Conservation (phyloP, 768 basidiomycete species). For the Calvatia gigantea region DNA sequence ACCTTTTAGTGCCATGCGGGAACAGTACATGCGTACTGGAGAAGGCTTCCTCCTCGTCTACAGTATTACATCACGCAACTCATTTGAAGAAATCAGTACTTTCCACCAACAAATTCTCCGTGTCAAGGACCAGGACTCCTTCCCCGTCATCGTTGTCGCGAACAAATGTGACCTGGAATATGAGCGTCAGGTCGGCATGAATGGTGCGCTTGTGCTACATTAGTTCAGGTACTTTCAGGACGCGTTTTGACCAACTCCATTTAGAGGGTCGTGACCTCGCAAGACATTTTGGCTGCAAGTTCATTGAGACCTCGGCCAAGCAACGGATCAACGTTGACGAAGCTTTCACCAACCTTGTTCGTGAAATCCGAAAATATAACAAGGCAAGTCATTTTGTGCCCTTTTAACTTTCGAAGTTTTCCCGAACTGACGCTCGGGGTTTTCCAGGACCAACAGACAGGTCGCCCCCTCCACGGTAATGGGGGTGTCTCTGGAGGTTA, state of each 20-base stretch:
- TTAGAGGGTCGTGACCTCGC: constrained; percentile 97
- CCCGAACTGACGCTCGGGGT: constrained; percentile 10
- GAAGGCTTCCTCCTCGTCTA: constrained; percentile 98
- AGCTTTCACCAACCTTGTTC: constrained; percentile 89
- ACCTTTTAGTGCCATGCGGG: constrained; percentile 83
- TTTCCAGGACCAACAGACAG: constrained; percentile 71
- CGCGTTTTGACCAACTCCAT: no score
- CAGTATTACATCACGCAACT: constrained; percentile 96
- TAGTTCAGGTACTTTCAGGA: neutral
- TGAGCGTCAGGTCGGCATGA: constrained; percentile 94
- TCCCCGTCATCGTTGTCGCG: constrained; percentile 96
- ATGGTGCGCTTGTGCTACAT: constrained; percentile 49
- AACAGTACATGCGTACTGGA: constrained; percentile 98
- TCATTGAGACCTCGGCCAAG: constrained; percentile 96
- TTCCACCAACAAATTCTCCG: constrained; percentile 96
- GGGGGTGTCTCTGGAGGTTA: constrained; percentile 40
- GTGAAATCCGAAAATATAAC: constrained; percentile 92
- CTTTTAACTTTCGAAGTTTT: neutral
- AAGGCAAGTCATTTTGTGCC: constrained; percentile 48
- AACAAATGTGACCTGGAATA: constrained; percentile 97
- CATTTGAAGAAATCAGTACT: constrained; percentile 94
- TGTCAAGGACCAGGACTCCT: constrained; percentile 93
- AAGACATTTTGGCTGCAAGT: constrained; percentile 90
- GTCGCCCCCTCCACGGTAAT: constrained; percentile 55
- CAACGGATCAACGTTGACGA: constrained; percentile 96